Base-by-base conservation (phyloP, 2,329 filamentous ascomycete genomes). In the Cladobotryum mycophilum region DNA sequence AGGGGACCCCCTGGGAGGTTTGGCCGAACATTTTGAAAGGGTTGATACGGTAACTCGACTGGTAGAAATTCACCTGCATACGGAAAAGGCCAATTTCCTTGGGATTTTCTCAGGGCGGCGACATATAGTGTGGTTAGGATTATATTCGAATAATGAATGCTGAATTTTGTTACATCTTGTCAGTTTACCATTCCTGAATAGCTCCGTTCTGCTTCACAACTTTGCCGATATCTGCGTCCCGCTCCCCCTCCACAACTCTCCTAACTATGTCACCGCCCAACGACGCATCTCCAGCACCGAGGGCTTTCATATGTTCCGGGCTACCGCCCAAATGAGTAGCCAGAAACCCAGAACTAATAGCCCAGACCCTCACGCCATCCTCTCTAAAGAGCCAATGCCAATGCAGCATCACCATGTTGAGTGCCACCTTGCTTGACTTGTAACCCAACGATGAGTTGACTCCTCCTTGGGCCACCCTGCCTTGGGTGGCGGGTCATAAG, bases 401-500 rank as follows among this genome's bases (percentile, higher is more conserved):
- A 13, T 74, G 67, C 43, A 76, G 38, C 59, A 63, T 60, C 22
- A 59, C 45, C 62, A 66, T 64, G 53, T 64, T 65, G 41, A 66
- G 55, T 2, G 57, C 62, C 5, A 57, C 47, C 52, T 66, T 66
- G 47, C 56, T 53, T 11, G 55, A 53, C 5, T 56, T 53, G 45
- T 65, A 65, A 12, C 58, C 59, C 37, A 54, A 18, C 12, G 20
- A 41, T 3, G 41, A 47, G 2, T 54, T 51, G 7, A 76, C 71
- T 50, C 76, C 35, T 77, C 78, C 62, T 79, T 78, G 1, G 75
- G 75, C 75, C 76, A 79, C 1, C 75, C 75, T 5, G 64, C 63
- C 3, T 58, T 55, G 2, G 66, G 62, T 2, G 49, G 50, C 20
- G 41, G 25, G 25, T 30, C 25, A 8, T 30, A 2, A 8, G 25